Base-by-base conservation (phyloP, 805 yeast genomes). In the Jamesozyma gamospora region DNA sequence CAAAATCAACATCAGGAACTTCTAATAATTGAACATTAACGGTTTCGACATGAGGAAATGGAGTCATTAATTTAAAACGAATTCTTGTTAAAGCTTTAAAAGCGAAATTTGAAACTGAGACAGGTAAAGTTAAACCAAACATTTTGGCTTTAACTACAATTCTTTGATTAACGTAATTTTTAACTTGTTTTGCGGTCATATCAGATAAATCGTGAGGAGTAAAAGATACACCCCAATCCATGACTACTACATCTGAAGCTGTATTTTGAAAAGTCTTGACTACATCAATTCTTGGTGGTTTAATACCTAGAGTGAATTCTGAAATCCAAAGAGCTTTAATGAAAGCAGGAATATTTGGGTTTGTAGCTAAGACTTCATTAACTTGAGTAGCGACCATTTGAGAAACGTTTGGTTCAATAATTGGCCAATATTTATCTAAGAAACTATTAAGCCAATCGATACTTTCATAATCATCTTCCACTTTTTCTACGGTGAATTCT, bases 191-290 rank as follows among this genome's bases (percentile, higher is more conserved):
- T 21, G 79, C 77, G 40, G 86, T 85, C 50, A 86, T 67, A 60
- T 92, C 99, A 32, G 82, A 81, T 36, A 76, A 62, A 30, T 87
- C 82, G 62, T 85, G 86, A n/a, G 99, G 98, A 21, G 85, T 82
- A 66, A 88, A 85, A 1, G 96, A 83, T 33, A 82, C 74, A 32
- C 79, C 82, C 96, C 96, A 90, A 63, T 92, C 98, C 96, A 92
- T 92, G 39, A 94, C 96, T 10, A 90, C 94, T 38, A 92, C 81
- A 55, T 90, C 96, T 45, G 82, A 82, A 25, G 77, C 79, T n/a
- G 96, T 90, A 46, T 90, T 84, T 36, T 80, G 83, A 54, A 87
- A 75, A 2, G 96, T 84, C 57, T 92, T 84, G 15, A 90, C 96
- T 46, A 71, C 70, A 56, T 92, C 96, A 44, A 92, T 71, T 60